Percentiles rank a stretch among this genome's conserved stretches.
phyloP scores from a whole-genome alignment of 2,329 filamentous ascomycete genomes.

The Arthrinium puccinioides region DNA sequence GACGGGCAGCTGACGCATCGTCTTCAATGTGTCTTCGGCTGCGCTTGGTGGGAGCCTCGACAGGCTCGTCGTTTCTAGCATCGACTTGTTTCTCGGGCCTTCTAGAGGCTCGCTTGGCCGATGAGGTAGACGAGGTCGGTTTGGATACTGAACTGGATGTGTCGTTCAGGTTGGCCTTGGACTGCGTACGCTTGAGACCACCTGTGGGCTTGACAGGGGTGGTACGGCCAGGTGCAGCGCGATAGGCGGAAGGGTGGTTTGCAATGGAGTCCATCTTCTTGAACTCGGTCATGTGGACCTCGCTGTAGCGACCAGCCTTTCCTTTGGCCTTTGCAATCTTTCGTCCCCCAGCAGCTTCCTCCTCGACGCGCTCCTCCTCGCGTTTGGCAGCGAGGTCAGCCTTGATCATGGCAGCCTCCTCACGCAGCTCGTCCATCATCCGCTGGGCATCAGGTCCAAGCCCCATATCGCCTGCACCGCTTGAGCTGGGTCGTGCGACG shows the following conservation, averaged over 20 bases:
- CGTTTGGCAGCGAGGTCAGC: slow-evolving; percentile 57
- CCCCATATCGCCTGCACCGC: slow-evolving; percentile 30
- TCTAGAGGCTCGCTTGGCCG: slow-evolving; percentile 14
- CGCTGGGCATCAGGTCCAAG: slow-evolving; percentile 55
- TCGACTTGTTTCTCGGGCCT: slow-evolving; percentile 14
- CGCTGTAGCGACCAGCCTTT: slow-evolving; percentile 72
- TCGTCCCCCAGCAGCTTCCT: slow-evolving; percentile 41
- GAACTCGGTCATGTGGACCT: slow-evolving; percentile 80
- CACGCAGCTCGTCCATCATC: slow-evolving; percentile 61
- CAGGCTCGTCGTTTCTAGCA: slow-evolving; percentile 7
- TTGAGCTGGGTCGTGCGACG: slow-evolving; percentile 38
- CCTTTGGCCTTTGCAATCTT: slow-evolving; percentile 77
- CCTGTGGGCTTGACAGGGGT: slow-evolving; percentile 42
- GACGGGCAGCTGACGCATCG: slow-evolving; percentile 60
- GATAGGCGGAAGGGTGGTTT: slow-evolving; percentile 73
- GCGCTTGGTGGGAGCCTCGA: slow-evolving; percentile 56
- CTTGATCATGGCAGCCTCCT: slow-evolving; percentile 65
- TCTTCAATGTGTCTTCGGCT: slow-evolving; percentile 60
- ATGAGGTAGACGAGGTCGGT: slow-evolving; percentile 10
- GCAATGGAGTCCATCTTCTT: slow-evolving; percentile 98
- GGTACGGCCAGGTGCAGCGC: slow-evolving; percentile 46
- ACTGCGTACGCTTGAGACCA: slow-evolving; percentile 25
- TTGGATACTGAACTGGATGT: slow-evolving; percentile 30
- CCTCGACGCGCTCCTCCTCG: slow-evolving; percentile 44
- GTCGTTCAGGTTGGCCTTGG: slow-evolving; percentile 61